These are phyloP conservation scores for Claviceps pazoutovae DNA, from an alignment of 2,329 filamentous ascomycete species.

Conservation along the genomic window DNA sequence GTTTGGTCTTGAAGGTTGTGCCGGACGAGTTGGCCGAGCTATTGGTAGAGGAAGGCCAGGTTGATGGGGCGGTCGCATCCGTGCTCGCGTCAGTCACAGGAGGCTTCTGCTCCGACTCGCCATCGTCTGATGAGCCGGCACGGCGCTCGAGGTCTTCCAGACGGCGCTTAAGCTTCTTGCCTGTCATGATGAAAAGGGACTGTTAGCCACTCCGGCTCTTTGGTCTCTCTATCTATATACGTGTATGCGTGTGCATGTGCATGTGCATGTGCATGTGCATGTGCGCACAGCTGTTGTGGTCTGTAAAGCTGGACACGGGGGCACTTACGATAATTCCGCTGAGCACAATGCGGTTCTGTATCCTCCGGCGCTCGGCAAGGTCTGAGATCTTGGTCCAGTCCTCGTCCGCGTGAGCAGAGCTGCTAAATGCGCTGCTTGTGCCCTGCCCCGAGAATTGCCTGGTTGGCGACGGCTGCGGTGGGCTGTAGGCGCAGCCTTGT, in stretches of 20 bases:
- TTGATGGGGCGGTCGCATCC: neutral
- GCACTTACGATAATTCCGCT: conserved; percentile 83
- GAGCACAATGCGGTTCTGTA: conserved; percentile 95
- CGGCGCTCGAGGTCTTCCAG: conserved; percentile 74
- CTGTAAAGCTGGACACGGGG: neutral
- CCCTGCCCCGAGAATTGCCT: conserved; percentile 59
- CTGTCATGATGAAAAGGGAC: conserved; percentile 24
- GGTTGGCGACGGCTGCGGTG: conserved; percentile 21
- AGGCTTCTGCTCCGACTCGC: conserved; percentile 26
- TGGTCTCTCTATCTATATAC: neutral
- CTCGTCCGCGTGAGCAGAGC: conserved; percentile 87
- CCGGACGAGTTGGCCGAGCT: neutral
- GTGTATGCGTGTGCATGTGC: neutral
- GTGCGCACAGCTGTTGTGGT: neutral
- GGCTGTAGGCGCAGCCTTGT: conserved; percentile 19
- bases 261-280: neutral
- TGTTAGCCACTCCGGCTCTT: neutral
- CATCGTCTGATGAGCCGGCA: conserved; percentile 44
- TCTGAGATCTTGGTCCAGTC: conserved; percentile 99
- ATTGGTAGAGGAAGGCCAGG: neutral
- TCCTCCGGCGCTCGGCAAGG: conserved; percentile 80
- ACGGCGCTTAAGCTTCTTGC: conserved; percentile 86
- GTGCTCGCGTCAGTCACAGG: conserved; percentile 7
- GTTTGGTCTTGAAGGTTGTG: conserved; percentile 27
- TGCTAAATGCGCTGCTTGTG: conserved; percentile 89